phyloP scores from a whole-genome alignment of 208 protist genomes.

The Endotrypanum monterogeii region DNA sequence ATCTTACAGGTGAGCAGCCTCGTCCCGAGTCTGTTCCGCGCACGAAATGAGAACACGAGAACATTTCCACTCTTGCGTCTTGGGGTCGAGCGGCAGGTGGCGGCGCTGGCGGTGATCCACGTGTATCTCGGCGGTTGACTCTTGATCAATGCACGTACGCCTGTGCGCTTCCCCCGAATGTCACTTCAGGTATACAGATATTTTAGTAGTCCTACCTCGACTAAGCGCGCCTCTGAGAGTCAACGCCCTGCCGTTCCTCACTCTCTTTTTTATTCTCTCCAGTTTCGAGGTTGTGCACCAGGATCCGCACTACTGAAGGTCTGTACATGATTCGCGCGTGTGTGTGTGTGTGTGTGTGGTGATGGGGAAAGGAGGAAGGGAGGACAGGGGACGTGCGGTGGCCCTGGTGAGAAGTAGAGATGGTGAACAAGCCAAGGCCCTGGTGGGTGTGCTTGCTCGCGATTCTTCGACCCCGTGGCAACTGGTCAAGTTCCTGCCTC shows the following conservation, averaged over 20 bases:
- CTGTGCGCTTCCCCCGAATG: not conserved
- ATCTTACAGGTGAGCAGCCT: slow-evolving; percentile 48
- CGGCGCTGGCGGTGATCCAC: slow-evolving; percentile 14
- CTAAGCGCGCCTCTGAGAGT: too few species aligned
- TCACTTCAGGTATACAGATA: not conserved
- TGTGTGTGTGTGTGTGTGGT: too few species aligned
- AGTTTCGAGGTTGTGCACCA: too few species aligned
- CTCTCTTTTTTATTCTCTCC: not conserved
- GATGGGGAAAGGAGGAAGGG: too few species aligned
- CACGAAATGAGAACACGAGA: slow-evolving; percentile 27
- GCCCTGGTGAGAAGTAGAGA: not conserved
- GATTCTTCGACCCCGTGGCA: not conserved
- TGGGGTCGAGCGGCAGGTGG: slow-evolving; percentile 55
- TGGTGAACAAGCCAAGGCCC: not conserved
- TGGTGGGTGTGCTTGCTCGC: not conserved
- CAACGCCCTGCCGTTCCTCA: not conserved
- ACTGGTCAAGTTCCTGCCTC: not conserved
- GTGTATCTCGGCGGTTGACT: not conserved
- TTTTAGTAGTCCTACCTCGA: not conserved
- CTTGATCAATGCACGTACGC: not conserved
- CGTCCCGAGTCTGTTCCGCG: slow-evolving; percentile 39
- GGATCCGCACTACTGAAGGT: too few species aligned
- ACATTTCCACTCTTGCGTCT: slow-evolving; percentile 37
- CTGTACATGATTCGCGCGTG: too few species aligned
- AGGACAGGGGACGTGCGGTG: not conserved